A percentile compares a stretch with the other conserved stretches of the same genome.
Conservation (phyloP, 1,284 basidiomycete species). For the Trametes hirsuta region DNA sequence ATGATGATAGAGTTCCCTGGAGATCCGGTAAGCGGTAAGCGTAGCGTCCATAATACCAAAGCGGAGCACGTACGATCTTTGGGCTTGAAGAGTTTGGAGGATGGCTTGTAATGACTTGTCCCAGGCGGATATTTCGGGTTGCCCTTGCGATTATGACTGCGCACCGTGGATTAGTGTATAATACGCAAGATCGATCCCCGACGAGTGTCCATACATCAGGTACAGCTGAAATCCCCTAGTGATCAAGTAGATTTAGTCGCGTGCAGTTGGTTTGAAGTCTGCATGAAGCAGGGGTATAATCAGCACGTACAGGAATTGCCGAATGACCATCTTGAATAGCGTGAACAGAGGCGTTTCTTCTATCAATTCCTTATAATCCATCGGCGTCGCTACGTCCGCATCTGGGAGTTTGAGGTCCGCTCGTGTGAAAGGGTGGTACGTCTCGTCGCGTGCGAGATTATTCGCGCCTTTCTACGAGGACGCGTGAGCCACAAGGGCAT, state of each 20-base stretch:
- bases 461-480: slow-evolving; percentile 36
- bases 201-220: slow-evolving; percentile 30
- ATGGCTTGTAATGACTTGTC: slow-evolving; percentile 40
- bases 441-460: slow-evolving; percentile 39
- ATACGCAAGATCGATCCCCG: background rate
- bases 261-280: background rate
- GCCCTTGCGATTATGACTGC: slow-evolving; percentile 39
- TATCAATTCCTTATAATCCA: slow-evolving; percentile 40
- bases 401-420: slow-evolving; percentile 36
- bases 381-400: slow-evolving; percentile 29
- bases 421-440: slow-evolving; percentile 38
- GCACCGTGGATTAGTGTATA: background rate
- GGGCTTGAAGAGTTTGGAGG: slow-evolving; percentile 37
- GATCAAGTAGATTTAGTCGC: background rate
- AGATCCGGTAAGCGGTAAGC: background rate
- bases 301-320: slow-evolving; percentile 45
- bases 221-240: slow-evolving; percentile 41
- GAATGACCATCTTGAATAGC: slow-evolving; percentile 53
- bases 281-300: background rate
- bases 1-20: slow-evolving; percentile 45
- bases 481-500: background rate
- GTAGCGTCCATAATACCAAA: no score
- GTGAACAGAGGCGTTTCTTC: slow-evolving; percentile 62
- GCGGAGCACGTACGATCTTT: slow-evolving; percentile 28
- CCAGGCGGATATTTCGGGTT: slow-evolving; percentile 39